A percentile compares a stretch with the other conserved stretches of the same genome.
These are phyloP conservation scores for Candida neerlandica DNA, from an alignment of 1,139 yeast species.

Conservation along the genomic window DNA sequence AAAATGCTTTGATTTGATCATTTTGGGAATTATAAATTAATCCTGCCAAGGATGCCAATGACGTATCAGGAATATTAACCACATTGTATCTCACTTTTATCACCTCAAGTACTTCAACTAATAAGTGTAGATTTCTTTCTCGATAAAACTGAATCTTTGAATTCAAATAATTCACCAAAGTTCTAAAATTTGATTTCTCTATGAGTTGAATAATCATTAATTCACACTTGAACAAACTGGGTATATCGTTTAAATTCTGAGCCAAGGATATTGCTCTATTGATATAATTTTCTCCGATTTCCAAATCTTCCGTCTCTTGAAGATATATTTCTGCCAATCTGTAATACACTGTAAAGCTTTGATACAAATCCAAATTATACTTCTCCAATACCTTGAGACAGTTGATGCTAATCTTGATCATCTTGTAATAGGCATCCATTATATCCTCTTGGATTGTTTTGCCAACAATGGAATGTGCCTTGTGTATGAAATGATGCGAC, in stretches of 20 bases:
- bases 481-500: conserved; percentile 25
- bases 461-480: conserved; percentile 27
- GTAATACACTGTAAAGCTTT: conserved; percentile 35
- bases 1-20: conserved; percentile 20
- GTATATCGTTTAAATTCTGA: conserved; percentile 25
- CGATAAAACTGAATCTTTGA: conserved; percentile 25
- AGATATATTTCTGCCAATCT: conserved; percentile 39
- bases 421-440: conserved; percentile 29
- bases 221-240: conserved; percentile 29
- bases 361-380: conserved; percentile 34
- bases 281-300: conserved; percentile 43
- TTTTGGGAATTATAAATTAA: conserved; percentile 16
- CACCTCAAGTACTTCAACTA: conserved; percentile 28
- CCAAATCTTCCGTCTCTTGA: conserved; percentile 42
- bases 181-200: conserved; percentile 23
- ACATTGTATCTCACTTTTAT: conserved; percentile 32
- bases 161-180: conserved; percentile 32
- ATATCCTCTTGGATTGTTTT: conserved; percentile 13
- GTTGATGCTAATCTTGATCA: conserved; percentile 43
- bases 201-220: conserved; percentile 37
- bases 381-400: conserved; percentile 34
- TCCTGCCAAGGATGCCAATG: conserved; percentile 27
- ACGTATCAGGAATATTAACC: conserved; percentile 25
- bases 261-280: conserved; percentile 40
- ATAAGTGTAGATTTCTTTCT: conserved; percentile 15